phyloP scores from a whole-genome alignment of 2,329 filamentous ascomycete genomes.

The Stemphylium vesicarium region DNA sequence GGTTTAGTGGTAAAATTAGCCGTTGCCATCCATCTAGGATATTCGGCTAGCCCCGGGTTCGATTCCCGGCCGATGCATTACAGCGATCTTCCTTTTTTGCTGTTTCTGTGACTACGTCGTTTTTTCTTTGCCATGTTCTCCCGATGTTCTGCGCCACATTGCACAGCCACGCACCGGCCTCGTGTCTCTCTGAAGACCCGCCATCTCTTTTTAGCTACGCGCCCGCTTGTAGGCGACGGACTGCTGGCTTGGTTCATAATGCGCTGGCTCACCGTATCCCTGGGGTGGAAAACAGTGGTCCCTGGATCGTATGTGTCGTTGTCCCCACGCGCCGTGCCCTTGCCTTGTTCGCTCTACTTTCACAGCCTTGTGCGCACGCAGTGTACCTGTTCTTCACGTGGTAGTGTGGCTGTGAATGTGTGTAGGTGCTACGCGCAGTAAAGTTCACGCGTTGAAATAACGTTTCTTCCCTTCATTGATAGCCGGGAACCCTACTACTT shows the following conservation, averaged over 20 bases:
- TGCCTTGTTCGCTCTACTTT: not conserved
- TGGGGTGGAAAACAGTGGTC: not conserved
- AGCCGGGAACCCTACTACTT: not conserved
- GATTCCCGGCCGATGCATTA: too few relatives aligned
- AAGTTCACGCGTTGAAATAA: not conserved
- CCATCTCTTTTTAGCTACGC: conserved; percentile 27
- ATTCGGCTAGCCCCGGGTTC: conserved; percentile 36
- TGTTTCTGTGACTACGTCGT: too few relatives aligned
- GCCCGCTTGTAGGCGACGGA: conserved; percentile 17
- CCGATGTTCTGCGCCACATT: conserved; percentile 2
- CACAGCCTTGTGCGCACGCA: not conserved
- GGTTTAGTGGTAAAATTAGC: conserved; percentile 40
- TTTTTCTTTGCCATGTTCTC: not conserved
- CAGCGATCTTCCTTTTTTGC: too few relatives aligned
- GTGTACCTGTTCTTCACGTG: not conserved
- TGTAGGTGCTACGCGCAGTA: not conserved
- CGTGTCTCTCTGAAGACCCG: conserved; percentile 22
- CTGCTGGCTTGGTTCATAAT: conserved; percentile 14
- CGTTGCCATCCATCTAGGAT: conserved; percentile 30
- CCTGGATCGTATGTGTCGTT: not conserved
- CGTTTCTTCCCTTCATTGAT: not conserved
- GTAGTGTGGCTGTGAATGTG: conserved; percentile 9
- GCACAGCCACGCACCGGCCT: conserved; percentile 26
- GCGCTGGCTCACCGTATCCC: conserved; percentile 11
- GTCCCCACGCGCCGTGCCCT: not conserved